Percentiles rank a stretch among this genome's conserved stretches.
These are phyloP conservation scores for Kernera saxatilis DNA, from an alignment of 345 rosid genomes.

Conservation along the genomic window DNA sequence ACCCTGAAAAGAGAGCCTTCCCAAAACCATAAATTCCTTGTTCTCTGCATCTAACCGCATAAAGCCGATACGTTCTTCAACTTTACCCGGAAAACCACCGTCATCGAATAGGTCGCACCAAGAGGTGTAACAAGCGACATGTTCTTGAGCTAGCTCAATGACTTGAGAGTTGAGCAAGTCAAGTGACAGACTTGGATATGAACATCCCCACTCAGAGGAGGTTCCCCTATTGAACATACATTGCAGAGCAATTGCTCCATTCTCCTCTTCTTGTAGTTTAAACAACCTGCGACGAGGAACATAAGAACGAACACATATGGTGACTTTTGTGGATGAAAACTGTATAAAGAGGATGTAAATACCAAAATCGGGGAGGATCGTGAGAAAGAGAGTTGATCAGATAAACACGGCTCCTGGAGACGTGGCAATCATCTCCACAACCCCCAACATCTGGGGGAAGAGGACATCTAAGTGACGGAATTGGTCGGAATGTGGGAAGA, in stretches of 20 bases:
- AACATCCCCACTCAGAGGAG: neutral
- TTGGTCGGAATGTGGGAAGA: neutral
- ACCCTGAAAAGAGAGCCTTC: neutral
- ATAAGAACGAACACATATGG: no score
- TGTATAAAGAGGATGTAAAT: neutral
- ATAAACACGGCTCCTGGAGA: constrained; percentile 7
- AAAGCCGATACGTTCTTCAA: neutral
- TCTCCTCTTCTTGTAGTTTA: neutral
- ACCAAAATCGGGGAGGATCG: neutral
- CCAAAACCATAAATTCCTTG: neutral
- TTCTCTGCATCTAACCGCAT: neutral
- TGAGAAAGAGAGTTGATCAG: neutral
- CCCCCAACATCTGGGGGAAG: neutral
- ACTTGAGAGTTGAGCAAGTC: constrained; percentile 9
- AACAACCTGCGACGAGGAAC: neutral
- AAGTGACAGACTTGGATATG: neutral
- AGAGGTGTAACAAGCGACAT: constrained; percentile 3
- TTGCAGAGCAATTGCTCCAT: constrained; percentile 2
- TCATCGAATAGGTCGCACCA: neutral
- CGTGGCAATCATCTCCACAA: neutral
- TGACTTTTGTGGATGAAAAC: no score
- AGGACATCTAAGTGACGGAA: neutral
- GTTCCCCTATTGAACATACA: neutral
- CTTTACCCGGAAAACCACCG: no score
- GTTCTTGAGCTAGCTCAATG: constrained; percentile 16